A percentile compares a stretch with the other conserved stretches of the same genome.
Conservation (phyloP, 2,329 filamentous ascomycete species). For the Colletotrichum sp. region DNA sequence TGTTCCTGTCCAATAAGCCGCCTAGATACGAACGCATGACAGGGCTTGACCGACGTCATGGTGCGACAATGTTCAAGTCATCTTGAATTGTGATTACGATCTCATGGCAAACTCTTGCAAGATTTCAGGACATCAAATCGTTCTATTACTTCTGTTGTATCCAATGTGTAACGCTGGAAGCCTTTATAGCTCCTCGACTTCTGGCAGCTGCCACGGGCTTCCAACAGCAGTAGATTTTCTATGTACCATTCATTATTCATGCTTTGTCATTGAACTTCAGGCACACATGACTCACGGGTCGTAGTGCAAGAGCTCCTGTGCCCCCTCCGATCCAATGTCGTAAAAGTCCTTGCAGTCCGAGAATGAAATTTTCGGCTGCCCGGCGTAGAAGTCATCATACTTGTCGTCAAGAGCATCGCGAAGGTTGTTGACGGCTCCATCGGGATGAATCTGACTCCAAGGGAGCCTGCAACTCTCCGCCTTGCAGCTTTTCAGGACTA, state of each 20-base stretch:
- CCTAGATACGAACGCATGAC: neutral
- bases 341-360: constrained; percentile 61
- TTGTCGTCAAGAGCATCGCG: constrained; percentile 50
- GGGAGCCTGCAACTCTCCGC: constrained; percentile 57
- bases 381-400: constrained; percentile 59
- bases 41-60: neutral
- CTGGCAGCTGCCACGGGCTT: too few species aligned
- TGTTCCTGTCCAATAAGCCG: neutral
- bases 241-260: neutral
- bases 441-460: constrained; percentile 62
- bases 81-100: neutral
- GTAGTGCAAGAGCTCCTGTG: constrained; percentile 34
- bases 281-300: neutral
- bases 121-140: neutral
- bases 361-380: constrained; percentile 55
- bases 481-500: constrained; percentile 67
- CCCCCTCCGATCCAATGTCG: constrained; percentile 59
- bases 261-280: neutral
- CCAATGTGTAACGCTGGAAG: neutral
- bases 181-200: neutral
- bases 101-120: neutral
- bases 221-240: neutral
- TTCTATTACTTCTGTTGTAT: neutral
- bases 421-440: constrained; percentile 54
- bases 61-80: neutral